These are phyloP conservation scores for Diaporthe nobilis DNA, from an alignment of 2,329 filamentous ascomycete genomes.

Conservation along the genomic window DNA sequence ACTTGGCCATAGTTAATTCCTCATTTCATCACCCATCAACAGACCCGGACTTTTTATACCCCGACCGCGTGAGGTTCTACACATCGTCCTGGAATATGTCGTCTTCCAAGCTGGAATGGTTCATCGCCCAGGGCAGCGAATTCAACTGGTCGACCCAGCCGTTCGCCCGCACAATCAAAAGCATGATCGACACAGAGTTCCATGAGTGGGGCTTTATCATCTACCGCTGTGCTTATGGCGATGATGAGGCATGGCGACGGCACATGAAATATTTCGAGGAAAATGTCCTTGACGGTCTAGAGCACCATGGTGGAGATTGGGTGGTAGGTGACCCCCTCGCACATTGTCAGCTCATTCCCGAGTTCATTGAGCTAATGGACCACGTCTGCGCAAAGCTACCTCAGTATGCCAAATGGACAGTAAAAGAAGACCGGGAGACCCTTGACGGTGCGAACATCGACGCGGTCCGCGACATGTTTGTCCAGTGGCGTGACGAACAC, in stretches of 20 bases:
- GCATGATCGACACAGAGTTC: conserved; percentile 4
- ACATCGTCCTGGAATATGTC: neutral
- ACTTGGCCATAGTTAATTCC: neutral
- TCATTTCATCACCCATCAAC: neutral
- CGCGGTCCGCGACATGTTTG: neutral
- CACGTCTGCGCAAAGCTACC: neutral
- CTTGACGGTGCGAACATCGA: neutral
- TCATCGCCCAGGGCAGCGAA: neutral
- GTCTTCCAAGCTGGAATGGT: conserved; percentile 13
- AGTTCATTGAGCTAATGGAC: neutral
- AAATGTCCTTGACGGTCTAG: neutral
- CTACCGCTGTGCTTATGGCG: neutral
- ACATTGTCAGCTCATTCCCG: neutral
- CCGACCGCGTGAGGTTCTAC: neutral
- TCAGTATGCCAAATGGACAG: conserved; percentile 13
- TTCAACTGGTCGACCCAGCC: neutral
- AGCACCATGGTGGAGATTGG: neutral
- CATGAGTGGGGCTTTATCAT: conserved; percentile 4
- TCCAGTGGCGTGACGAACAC: neutral
- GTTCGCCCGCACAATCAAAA: neutral
- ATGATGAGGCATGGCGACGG: neutral
- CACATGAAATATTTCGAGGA: conserved; percentile 1
- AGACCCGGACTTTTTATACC: neutral
- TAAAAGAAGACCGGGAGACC: neutral
- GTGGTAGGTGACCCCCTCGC: neutral